Evolutionary conservation across 2,329 filamentous ascomycete species (phyloP).

Genomic region (Onygenales sp.): DNA sequence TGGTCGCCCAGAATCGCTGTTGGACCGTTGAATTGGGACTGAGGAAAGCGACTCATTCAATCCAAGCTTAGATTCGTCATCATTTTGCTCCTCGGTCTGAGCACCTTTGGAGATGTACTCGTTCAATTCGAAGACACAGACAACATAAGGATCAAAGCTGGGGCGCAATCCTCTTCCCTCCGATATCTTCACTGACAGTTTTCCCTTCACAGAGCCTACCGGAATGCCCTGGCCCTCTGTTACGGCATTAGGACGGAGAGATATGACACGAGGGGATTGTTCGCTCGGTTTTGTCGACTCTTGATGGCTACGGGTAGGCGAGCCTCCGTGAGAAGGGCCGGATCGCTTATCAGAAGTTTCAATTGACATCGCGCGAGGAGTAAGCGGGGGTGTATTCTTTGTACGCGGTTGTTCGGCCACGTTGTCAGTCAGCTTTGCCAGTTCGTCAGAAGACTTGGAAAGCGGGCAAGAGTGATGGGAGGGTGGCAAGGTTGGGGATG

Average conservation of each 20-base stretch:
- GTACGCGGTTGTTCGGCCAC: constrained; percentile 46
- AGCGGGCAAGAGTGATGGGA: constrained; percentile 29
- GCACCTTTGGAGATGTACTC: constrained; percentile 90
- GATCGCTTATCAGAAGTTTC: constrained; percentile 34
- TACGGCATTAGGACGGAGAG: constrained; percentile 13
- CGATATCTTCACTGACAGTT: constrained; percentile 77
- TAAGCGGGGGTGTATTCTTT: constrained; percentile 90
- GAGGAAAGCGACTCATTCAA: constrained; percentile 44
- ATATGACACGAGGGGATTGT: constrained; percentile 3
- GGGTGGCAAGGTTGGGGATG: constrained; percentile 37
- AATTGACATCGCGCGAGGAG: constrained; percentile 74
- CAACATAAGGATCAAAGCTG: constrained; percentile 84
- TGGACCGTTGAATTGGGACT: constrained; percentile 57
- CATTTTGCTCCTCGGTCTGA: constrained; percentile 50
- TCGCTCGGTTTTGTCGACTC: constrained; percentile 15
- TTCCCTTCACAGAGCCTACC: constrained; percentile 68
- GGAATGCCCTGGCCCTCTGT: constrained; percentile 42
- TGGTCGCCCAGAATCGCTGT: constrained; percentile 70
- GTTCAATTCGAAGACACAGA: constrained; percentile 93
- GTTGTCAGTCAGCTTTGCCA: constrained; percentile 72
- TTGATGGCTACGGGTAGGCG: constrained; percentile 16
- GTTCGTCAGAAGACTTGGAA: constrained; percentile 36
- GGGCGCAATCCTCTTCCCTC: constrained; percentile 75
- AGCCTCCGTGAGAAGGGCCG: constrained; percentile 11
- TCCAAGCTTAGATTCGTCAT: constrained; percentile 51